Evolutionary conservation across 352 stramenopile genomes (phyloP).

Genomic region (Globisporangium irregulare): DNA sequence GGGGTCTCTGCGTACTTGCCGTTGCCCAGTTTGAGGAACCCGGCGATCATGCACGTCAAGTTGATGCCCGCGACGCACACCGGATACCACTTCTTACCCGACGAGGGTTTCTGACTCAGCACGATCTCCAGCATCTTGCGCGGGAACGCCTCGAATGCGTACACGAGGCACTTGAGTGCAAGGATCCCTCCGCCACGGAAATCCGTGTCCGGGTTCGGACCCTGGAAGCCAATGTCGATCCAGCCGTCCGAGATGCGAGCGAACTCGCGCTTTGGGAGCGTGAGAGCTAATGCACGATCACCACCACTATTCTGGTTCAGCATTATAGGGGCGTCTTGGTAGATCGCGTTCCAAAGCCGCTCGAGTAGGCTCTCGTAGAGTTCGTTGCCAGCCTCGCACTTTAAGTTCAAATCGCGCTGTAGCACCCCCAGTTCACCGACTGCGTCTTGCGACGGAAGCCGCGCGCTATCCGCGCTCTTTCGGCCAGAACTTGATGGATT

Average conservation of each 20-base stretch:
- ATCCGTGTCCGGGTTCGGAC: conserved; percentile 74
- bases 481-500: conserved; percentile 15
- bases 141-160: conserved; percentile 73
- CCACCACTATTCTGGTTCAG: background rate
- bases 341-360: conserved; percentile 63
- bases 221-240: conserved; percentile 78
- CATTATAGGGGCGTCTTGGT: conserved; percentile 26
- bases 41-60: conserved; percentile 75
- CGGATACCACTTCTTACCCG: conserved; percentile 70
- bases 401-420: conserved; percentile 60
- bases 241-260: conserved; percentile 51
- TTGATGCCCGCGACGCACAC: conserved; percentile 84
- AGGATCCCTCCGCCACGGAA: conserved; percentile 78
- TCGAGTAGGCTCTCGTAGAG: conserved; percentile 62
- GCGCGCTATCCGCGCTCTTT: background rate
- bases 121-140: conserved; percentile 68
- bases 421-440: conserved; percentile 44
- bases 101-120: conserved; percentile 38
- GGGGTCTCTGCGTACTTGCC: conserved; percentile 42
- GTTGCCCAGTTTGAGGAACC: conserved; percentile 63
- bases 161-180: conserved; percentile 83
- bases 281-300: background rate
- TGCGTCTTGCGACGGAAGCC: conserved; percentile 35
- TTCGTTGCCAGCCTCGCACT: conserved; percentile 55
- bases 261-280: conserved; percentile 26